These are phyloP conservation scores for Sarocladiaceae sp. DNA, from an alignment of 2,329 filamentous ascomycete genomes.

Conservation along the genomic window DNA sequence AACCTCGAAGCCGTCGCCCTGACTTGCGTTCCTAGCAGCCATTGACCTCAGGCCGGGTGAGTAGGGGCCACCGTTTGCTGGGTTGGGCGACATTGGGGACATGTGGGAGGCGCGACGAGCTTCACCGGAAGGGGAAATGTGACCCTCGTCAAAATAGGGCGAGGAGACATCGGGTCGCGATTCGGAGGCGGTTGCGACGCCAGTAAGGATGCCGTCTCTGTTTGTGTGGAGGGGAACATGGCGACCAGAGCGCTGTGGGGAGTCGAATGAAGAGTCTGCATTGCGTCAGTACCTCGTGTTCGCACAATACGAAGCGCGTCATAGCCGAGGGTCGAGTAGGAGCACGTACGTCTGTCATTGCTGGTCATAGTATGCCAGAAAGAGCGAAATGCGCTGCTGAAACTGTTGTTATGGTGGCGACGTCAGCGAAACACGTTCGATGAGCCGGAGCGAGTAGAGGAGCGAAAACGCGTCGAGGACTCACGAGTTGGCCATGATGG, in stretches of 20 bases:
- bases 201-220: slow-evolving; percentile 75
- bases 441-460: too few relatives aligned
- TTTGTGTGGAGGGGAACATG: slow-evolving; percentile 84
- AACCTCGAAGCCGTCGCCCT: slow-evolving; percentile 62
- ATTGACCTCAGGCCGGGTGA: slow-evolving; percentile 85
- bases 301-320: slow-evolving; percentile 1
- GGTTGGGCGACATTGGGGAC: slow-evolving; percentile 39
- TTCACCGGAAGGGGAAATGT: slow-evolving; percentile 39
- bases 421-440: not conserved
- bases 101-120: slow-evolving; percentile 38
- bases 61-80: slow-evolving; percentile 68
- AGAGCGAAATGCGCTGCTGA: slow-evolving; percentile 70
- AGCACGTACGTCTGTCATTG: slow-evolving; percentile 57
- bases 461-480: slow-evolving; percentile 12
- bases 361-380: slow-evolving; percentile 93
- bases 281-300: slow-evolving; percentile 15
- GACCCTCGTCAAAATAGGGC: slow-evolving; percentile 69
- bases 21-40: slow-evolving; percentile 58
- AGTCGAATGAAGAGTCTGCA: slow-evolving; percentile 85
- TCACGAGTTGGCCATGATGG: slow-evolving; percentile 25
- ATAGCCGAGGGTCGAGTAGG: slow-evolving; percentile 6
- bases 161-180: slow-evolving; percentile 79
- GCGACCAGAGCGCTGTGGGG: slow-evolving; percentile 82
- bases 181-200: slow-evolving; percentile 82
- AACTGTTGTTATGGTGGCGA: slow-evolving; percentile 14